Evolutionary conservation across 2,329 filamentous ascomycete species (phyloP).

Genomic region (Thelonectria blattea): DNA sequence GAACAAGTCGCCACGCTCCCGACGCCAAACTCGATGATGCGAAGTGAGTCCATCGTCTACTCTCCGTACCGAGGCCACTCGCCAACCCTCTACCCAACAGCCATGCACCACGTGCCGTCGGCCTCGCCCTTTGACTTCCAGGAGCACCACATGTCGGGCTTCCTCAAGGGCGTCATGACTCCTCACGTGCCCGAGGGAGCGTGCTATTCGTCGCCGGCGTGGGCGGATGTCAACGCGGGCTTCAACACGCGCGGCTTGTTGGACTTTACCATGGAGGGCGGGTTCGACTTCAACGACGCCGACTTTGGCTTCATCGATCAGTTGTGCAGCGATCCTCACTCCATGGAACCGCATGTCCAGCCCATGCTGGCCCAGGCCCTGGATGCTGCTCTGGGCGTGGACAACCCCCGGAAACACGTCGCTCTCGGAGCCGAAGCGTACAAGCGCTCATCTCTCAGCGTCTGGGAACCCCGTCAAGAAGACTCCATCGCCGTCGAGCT

Average conservation of each 20-base stretch:
- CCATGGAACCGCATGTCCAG: not conserved
- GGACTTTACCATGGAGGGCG: constrained; percentile 14
- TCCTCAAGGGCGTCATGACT: constrained; percentile 16
- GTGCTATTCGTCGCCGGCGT: not conserved
- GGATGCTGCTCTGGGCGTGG: constrained; percentile 6
- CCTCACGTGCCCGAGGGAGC: constrained; percentile 3
- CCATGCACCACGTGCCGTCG: not conserved
- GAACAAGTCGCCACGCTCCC: constrained; percentile 14
- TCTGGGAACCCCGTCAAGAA: constrained; percentile 20
- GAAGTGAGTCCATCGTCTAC: not conserved
- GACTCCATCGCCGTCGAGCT: constrained; percentile 19
- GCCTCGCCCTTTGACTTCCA: constrained; percentile 18
- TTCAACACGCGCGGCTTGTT: constrained; percentile 6
- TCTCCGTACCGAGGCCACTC: not conserved
- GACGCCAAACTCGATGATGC: constrained; percentile 17
- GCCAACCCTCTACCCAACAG: not conserved
- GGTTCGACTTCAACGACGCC: constrained; percentile 14
- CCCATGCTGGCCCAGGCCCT: constrained; percentile 7
- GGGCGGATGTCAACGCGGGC: constrained; percentile 7
- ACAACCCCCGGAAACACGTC: constrained; percentile 9
- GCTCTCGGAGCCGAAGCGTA: constrained; percentile 22
- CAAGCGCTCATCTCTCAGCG: constrained; percentile 18
- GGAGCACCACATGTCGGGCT: constrained; percentile 19
- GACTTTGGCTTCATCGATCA: constrained; percentile 22
- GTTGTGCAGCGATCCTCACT: constrained; percentile 12